Percentiles rank a stretch among this genome's conserved stretches.
Evolutionary conservation across 345 rosid genomes (phyloP).

Genomic region (Ceriops decandra): DNA sequence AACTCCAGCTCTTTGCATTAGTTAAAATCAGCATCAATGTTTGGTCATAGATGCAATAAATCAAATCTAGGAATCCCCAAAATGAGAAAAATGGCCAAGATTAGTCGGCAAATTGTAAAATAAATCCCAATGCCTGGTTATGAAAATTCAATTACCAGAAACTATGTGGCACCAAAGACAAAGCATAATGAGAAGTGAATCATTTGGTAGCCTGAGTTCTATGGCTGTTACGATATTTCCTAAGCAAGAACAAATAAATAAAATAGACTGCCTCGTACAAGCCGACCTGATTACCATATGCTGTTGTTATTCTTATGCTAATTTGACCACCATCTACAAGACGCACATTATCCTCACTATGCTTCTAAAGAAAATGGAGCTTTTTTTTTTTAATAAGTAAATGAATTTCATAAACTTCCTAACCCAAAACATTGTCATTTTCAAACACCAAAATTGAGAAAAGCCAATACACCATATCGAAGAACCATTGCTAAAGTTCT

Average conservation of each 20-base stretch:
- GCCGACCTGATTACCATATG: not conserved
- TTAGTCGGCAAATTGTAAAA: too few relatives aligned
- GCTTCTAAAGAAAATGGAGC: slow-evolving; percentile 6
- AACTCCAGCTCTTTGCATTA: not conserved
- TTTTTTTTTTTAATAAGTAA: not conserved
- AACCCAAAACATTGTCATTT: slow-evolving; percentile 14
- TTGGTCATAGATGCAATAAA: not conserved
- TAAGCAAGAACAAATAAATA: too few relatives aligned
- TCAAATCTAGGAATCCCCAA: not conserved
- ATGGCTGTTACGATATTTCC: too few relatives aligned
- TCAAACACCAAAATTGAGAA: slow-evolving; percentile 2
- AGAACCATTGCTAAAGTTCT: not conserved
- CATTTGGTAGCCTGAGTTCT: too few relatives aligned
- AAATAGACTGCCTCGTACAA: too few relatives aligned
- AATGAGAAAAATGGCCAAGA: not conserved
- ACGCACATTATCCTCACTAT: not conserved
- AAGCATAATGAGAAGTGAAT: too few relatives aligned
- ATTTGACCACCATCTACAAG: not conserved
- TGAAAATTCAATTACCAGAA: too few relatives aligned
- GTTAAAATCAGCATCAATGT: not conserved
- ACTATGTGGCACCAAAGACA: too few relatives aligned
- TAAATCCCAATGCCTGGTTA: too few relatives aligned
- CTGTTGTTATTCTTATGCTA: not conserved
- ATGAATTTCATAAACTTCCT: not conserved
- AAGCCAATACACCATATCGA: not conserved